Evolutionary conservation across 495 filamentous ascomycete species (phyloP).

Genomic region (Penicillium robsamsonii): DNA sequence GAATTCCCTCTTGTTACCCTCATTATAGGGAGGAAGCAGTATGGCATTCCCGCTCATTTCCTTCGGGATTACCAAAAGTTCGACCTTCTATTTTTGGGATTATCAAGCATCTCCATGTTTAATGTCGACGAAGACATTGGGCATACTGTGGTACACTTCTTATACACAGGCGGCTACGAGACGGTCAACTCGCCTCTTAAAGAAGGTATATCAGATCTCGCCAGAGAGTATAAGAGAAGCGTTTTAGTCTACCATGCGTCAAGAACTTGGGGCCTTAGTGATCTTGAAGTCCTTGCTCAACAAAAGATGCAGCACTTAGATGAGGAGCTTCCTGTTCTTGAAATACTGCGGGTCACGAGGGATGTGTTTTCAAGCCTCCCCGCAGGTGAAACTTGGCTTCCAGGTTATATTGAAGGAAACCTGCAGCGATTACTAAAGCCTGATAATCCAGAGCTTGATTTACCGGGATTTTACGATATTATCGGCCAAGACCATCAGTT

Average conservation of each 20-base stretch:
- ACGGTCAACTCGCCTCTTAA: constrained; percentile 7
- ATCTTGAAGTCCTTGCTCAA: constrained; percentile 12
- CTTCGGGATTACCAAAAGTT: constrained; percentile 6
- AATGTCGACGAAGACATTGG: constrained; percentile 13
- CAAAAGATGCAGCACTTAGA: constrained; percentile 12
- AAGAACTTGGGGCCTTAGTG: constrained; percentile 10
- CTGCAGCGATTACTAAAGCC: constrained; percentile 6
- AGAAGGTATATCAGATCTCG: constrained; percentile 3
- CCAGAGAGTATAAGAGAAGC: constrained; percentile 17
- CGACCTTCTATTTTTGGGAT: background rate
- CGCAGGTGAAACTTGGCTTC: constrained; percentile 13
- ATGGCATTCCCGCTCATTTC: constrained; percentile 12
- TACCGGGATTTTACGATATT: constrained; percentile 8
- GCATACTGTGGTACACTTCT: constrained; percentile 15
- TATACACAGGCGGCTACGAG: constrained; percentile 13
- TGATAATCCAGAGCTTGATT: constrained; percentile 1
- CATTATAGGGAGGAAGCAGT: constrained; percentile 10
- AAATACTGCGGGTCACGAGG: constrained; percentile 10
- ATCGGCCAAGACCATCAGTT: constrained; percentile 12
- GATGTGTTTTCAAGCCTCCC: constrained; percentile 14
- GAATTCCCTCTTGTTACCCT: constrained; percentile 7
- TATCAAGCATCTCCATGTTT: constrained; percentile 8
- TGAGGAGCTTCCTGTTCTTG: constrained; percentile 4
- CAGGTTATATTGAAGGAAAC: constrained; percentile 12
- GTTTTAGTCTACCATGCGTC: constrained; percentile 15